Conservation (phyloP, 1,139 yeast species). For the Meyerozyma smithsonii region DNA sequence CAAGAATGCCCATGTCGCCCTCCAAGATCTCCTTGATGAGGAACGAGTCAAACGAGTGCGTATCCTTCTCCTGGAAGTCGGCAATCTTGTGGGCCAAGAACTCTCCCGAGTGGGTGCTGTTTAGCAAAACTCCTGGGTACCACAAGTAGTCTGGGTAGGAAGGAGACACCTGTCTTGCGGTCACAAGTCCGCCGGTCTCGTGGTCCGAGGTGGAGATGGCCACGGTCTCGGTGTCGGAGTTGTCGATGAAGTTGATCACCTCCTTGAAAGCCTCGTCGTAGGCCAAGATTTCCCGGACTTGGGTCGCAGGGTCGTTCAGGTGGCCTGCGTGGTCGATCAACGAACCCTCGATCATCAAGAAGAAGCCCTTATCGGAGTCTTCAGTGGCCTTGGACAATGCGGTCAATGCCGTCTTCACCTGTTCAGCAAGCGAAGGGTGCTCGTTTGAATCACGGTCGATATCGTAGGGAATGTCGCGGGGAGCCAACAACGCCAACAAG, state of each 20-base stretch:
- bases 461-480: conserved; percentile 23
- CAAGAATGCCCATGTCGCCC: conserved; percentile 18
- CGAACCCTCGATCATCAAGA: conserved; percentile 23
- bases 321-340: conserved; percentile 28
- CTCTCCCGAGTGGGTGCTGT: conserved; percentile 23
- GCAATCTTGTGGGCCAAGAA: conserved; percentile 17
- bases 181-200: conserved; percentile 30
- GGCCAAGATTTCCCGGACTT: conserved; percentile 43
- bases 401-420: conserved; percentile 20
- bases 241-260: conserved; percentile 20
- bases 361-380: conserved; percentile 22
- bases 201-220: conserved; percentile 26
- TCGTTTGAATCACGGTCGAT: conserved; percentile 19
- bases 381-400: conserved; percentile 21
- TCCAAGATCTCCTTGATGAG: conserved; percentile 13
- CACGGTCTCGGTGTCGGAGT: conserved; percentile 19
- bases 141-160: conserved; percentile 25
- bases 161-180: conserved; percentile 65
- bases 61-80: conserved; percentile 12
- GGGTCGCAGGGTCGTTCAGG: conserved; percentile 28
- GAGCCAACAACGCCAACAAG: conserved; percentile 23
- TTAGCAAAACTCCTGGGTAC: conserved; percentile 34
- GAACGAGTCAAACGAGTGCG: conserved; percentile 10
- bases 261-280: conserved; percentile 22
- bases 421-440: conserved; percentile 23